Conservation (phyloP, 2,329 filamentous ascomycete species). For the Diaporthe velutina region DNA sequence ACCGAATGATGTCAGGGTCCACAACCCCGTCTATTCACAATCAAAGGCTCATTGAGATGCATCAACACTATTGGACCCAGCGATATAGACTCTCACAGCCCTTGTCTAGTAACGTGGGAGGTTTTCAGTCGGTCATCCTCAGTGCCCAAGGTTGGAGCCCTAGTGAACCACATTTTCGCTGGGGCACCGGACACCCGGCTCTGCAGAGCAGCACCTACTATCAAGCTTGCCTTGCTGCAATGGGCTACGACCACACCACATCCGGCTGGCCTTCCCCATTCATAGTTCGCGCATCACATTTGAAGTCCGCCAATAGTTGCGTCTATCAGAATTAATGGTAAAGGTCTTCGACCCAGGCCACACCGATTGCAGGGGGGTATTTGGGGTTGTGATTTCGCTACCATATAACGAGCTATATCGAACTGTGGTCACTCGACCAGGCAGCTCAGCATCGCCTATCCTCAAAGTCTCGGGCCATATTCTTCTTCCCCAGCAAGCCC, state of each 20-base stretch:
- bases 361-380: conserved; percentile 20
- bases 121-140: background rate
- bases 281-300: background rate
- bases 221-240: background rate
- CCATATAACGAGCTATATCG: conserved; percentile 34
- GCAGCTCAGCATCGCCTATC: conserved; percentile 37
- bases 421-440: conserved; percentile 42
- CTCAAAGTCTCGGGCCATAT: conserved; percentile 30
- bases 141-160: background rate
- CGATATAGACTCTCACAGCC: background rate
- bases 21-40: conserved; percentile 29
- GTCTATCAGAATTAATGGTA: background rate
- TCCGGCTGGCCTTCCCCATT: background rate
- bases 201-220: background rate
- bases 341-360: background rate
- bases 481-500: conserved; percentile 12
- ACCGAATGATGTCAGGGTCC: conserved; percentile 31
- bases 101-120: background rate
- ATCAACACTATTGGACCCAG: conserved; percentile 10
- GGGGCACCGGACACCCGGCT: background rate
- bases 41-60: conserved; percentile 22
- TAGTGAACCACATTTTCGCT: conserved; percentile 1
- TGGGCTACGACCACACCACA: background rate
- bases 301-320: conserved; percentile 1
- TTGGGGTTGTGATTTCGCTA: conserved; percentile 38